Conservation (phyloP, 1,284 basidiomycete species). For the Trametes sp. region DNA sequence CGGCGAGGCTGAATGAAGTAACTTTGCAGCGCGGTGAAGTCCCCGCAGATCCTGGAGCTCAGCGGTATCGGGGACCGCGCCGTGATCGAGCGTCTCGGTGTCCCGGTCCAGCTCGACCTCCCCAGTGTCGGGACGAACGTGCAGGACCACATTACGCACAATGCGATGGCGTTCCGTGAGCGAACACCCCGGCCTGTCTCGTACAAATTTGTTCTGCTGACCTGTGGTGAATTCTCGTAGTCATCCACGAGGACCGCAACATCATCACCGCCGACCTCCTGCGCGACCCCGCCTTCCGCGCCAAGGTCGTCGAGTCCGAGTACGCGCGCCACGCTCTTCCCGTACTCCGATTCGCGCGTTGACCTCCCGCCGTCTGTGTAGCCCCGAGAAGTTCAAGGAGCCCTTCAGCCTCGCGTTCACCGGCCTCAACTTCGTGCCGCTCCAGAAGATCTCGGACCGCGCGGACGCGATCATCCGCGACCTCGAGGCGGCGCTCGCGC, state of each 20-base stretch:
- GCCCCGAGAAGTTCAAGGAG: constrained; percentile 8
- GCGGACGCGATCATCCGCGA: constrained; percentile 7
- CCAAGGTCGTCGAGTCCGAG: constrained; percentile 34
- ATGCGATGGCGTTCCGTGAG: constrained; percentile 20
- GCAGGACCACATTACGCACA: constrained; percentile 45
- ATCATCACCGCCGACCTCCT: constrained; percentile 38
- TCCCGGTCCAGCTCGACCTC: constrained; percentile 44
- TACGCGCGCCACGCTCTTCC: constrained; percentile 22
- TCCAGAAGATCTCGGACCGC: constrained; percentile 16
- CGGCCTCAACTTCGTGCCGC: constrained; percentile 20
- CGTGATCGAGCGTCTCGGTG: constrained; percentile 44
- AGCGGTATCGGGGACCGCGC: constrained; percentile 48
- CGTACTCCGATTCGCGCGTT: too few relatives aligned
- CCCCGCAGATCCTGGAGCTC: constrained; percentile 51
- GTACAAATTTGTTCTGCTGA: background rate
- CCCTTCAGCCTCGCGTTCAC: constrained; percentile 16
- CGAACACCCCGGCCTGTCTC: background rate
- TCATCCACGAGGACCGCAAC: constrained; percentile 34
- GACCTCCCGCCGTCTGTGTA: too few relatives aligned
- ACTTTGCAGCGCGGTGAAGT: constrained; percentile 41
- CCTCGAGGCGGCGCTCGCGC: constrained; percentile 4
- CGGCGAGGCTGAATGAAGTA: background rate
- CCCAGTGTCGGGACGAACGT: constrained; percentile 53
- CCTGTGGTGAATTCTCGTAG: constrained; percentile 15
- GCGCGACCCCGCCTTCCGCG: constrained; percentile 30